Percentiles rank a stretch among this genome's conserved stretches.
phyloP scores from a whole-genome alignment of 495 filamentous ascomycete species.

The Amphirosellinia nigrospora region DNA sequence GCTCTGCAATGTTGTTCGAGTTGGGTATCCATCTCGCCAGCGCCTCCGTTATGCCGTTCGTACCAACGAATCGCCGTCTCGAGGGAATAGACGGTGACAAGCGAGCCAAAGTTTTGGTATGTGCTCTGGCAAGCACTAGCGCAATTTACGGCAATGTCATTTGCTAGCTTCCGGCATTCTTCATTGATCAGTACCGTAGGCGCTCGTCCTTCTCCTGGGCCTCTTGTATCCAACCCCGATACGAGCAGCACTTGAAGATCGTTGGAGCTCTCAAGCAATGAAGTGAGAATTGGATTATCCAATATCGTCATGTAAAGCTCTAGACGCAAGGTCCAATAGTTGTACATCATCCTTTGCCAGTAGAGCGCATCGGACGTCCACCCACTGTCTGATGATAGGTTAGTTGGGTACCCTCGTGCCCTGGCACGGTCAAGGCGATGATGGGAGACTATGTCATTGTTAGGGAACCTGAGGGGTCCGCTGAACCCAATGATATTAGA shows the following conservation, averaged over 20 bases:
- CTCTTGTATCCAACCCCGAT: not conserved
- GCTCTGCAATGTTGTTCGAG: conserved; percentile 19
- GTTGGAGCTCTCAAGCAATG: conserved; percentile 1
- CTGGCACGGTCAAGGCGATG: conserved; percentile 15
- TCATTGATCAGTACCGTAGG: not conserved
- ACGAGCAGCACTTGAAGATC: not conserved
- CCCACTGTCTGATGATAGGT: not conserved
- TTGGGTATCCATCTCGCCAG: not conserved
- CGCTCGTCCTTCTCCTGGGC: not conserved
- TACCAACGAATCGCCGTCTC: conserved; percentile 21
- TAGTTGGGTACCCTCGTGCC: conserved; percentile 22
- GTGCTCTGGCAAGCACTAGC: conserved; percentile 5
- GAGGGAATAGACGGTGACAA: conserved; percentile 15
- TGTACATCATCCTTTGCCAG: conserved; percentile 13
- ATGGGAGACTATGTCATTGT: not conserved
- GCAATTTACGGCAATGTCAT: conserved; percentile 1
- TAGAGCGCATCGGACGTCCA: conserved; percentile 21
- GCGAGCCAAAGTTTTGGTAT: conserved; percentile 19
- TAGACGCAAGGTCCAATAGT: conserved; percentile 14
- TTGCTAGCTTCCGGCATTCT: conserved; percentile 18
- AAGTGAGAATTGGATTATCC: conserved; percentile 8
- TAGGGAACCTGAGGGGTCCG: not conserved
- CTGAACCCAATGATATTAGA: conserved; percentile 2
- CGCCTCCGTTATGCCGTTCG: conserved; percentile 6
- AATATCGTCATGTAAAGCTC: conserved; percentile 21